Conservation (phyloP, 352 stramenopile genomes). For the Phytophthora ohioensis region DNA sequence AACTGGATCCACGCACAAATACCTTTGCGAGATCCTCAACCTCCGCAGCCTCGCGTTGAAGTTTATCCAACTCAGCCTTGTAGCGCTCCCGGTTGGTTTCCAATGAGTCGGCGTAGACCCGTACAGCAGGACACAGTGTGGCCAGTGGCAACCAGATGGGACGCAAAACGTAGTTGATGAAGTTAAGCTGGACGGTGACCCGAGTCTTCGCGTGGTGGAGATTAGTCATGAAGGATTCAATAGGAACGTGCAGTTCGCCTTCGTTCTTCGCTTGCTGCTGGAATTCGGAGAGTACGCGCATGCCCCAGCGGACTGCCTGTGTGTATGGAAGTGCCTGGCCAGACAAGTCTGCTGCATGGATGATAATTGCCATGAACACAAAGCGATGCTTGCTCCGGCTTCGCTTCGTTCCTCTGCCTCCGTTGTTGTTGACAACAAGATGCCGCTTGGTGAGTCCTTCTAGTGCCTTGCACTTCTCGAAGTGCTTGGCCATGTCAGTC, state of each 20-base stretch:
- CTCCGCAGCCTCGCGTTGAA: conserved; percentile 39
- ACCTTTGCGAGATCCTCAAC: conserved; percentile 34
- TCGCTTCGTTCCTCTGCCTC: conserved; percentile 43
- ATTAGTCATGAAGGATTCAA: conserved; percentile 82
- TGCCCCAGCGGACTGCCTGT: conserved; percentile 67
- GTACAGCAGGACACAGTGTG: conserved; percentile 55
- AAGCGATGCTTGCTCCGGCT: conserved; percentile 43
- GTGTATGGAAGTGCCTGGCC: conserved; percentile 70
- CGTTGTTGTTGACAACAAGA: conserved; percentile 28
- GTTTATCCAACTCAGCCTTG: conserved; percentile 62
- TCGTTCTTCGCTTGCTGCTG: conserved; percentile 76
- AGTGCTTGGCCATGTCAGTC: conserved; percentile 83
- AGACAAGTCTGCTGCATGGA: conserved; percentile 78
- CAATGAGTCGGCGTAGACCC: conserved; percentile 64
- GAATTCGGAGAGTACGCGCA: conserved; percentile 75
- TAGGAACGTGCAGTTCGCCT: conserved; percentile 60
- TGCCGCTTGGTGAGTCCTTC: conserved; percentile 59
- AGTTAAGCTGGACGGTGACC: conserved; percentile 77
- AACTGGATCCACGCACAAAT: conserved; percentile 58
- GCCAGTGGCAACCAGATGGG: conserved; percentile 72
- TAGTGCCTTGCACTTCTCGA: conserved; percentile 71
- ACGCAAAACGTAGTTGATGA: conserved; percentile 78
- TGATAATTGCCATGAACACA: conserved; percentile 65
- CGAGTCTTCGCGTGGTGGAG: conserved; percentile 66
- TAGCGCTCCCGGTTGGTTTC: conserved; percentile 74